Evolutionary conservation across 2,329 filamentous ascomycete genomes (phyloP).

Genomic region (Cytospora leucostoma): DNA sequence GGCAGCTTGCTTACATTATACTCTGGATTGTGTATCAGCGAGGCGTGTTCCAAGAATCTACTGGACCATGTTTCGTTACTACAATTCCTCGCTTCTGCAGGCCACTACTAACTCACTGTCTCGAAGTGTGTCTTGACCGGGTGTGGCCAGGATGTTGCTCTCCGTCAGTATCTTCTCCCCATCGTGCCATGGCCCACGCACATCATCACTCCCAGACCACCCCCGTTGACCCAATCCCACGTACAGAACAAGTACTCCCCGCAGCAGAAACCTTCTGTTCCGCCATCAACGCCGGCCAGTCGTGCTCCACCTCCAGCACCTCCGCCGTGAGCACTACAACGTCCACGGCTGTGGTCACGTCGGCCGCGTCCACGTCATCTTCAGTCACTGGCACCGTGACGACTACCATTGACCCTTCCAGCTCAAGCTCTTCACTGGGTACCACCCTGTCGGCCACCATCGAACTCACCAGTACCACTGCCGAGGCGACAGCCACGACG

Average conservation of each 20-base stretch:
- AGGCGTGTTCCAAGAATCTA: too few relatives aligned
- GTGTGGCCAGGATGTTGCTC: constrained; percentile 12
- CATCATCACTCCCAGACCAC: background rate
- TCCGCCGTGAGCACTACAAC: background rate
- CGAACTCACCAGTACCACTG: background rate
- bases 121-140: constrained; percentile 11
- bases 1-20: too few relatives aligned
- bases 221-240: background rate
- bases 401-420: background rate
- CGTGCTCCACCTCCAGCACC: constrained; percentile 18
- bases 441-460: background rate
- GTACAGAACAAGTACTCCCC: constrained; percentile 15
- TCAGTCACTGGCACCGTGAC: background rate
- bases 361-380: background rate
- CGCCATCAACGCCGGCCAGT: constrained; percentile 17
- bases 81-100: too few relatives aligned
- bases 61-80: too few relatives aligned
- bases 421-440: background rate
- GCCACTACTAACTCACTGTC: too few relatives aligned
- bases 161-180: background rate
- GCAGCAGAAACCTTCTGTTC: constrained; percentile 15
- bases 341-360: background rate
- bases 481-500: background rate
- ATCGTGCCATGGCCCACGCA: background rate
- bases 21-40: too few relatives aligned